Evolutionary conservation across 2,329 filamentous ascomycete species (phyloP).

Genomic region (Sordariomycetes sp.): DNA sequence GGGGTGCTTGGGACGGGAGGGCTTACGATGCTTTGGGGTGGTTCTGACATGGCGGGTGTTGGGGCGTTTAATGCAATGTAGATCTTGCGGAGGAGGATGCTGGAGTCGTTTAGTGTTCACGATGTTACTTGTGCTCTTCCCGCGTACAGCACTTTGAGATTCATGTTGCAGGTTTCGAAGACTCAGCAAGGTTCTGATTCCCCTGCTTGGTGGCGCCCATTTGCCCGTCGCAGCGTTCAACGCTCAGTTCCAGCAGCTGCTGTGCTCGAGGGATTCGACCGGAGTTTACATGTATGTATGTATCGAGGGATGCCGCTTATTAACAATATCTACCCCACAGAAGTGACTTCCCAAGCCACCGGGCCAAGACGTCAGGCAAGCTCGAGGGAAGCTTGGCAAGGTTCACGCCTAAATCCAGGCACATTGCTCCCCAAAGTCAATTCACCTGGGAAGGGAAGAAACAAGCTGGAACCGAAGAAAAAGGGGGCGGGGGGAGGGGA

Average conservation of each 20-base stretch:
- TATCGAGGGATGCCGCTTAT: too few relatives aligned
- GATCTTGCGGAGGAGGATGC: not conserved
- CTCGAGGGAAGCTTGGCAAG: too few relatives aligned
- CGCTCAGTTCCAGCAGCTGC: too few relatives aligned
- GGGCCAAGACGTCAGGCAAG: too few relatives aligned
- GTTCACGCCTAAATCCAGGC: too few relatives aligned
- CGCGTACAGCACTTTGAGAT: not conserved
- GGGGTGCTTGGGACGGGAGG: not conserved
- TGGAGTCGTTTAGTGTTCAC: not conserved
- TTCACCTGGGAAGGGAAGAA: not conserved
- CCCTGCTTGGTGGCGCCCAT: not conserved
- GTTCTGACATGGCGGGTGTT: not conserved
- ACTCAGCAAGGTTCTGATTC: not conserved
- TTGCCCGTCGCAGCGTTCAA: too few relatives aligned
- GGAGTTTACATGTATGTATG: too few relatives aligned
- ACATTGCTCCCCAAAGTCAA: too few relatives aligned
- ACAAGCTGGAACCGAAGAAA: not conserved
- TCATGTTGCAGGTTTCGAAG: not conserved
- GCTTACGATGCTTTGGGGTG: not conserved
- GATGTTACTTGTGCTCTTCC: not conserved
- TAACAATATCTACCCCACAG: too few relatives aligned
- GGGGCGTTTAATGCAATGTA: not conserved
- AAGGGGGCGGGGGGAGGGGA: not conserved
- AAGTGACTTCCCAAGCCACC: too few relatives aligned
- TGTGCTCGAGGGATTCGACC: too few relatives aligned